Percentiles rank a stretch among this genome's conserved stretches.
Evolutionary conservation across 306 rosid genomes (phyloP).

Genomic region (Corylus heterophylla): DNA sequence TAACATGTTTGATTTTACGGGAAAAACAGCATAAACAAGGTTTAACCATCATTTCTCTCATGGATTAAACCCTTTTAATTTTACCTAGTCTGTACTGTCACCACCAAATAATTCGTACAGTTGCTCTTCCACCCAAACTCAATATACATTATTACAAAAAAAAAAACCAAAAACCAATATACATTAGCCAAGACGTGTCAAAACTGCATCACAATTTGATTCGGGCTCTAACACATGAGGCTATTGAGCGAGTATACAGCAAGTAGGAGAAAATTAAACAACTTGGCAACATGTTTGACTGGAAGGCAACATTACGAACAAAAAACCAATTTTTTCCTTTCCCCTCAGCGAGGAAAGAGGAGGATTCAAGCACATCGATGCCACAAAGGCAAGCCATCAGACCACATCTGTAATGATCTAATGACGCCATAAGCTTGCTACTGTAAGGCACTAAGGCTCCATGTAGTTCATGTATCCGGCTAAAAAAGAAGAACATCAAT

Average conservation of each 20-base stretch:
- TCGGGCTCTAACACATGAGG: background rate
- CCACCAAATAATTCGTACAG: too few relatives aligned
- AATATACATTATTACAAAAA: too few relatives aligned
- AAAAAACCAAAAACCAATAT: too few relatives aligned
- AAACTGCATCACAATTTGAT: too few relatives aligned
- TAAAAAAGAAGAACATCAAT: background rate
- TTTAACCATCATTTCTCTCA: too few relatives aligned
- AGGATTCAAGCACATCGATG: background rate
- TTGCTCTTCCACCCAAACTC: too few relatives aligned
- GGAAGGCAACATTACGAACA: background rate
- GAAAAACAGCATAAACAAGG: too few relatives aligned
- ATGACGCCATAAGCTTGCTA: background rate
- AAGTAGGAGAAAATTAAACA: background rate
- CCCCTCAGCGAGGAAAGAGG: background rate
- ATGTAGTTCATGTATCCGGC: background rate
- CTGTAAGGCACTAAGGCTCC: background rate
- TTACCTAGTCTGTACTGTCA: too few relatives aligned
- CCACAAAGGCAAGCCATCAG: background rate
- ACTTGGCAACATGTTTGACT: background rate
- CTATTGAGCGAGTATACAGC: background rate
- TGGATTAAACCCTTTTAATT: too few relatives aligned
- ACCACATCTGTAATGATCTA: background rate
- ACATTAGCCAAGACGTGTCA: too few relatives aligned
- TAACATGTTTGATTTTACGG: too few relatives aligned
- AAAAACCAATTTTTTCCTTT: background rate